These are phyloP conservation scores for Gelatoporia subvermispora DNA, from an alignment of 768 basidiomycete species.

Conservation along the genomic window DNA sequence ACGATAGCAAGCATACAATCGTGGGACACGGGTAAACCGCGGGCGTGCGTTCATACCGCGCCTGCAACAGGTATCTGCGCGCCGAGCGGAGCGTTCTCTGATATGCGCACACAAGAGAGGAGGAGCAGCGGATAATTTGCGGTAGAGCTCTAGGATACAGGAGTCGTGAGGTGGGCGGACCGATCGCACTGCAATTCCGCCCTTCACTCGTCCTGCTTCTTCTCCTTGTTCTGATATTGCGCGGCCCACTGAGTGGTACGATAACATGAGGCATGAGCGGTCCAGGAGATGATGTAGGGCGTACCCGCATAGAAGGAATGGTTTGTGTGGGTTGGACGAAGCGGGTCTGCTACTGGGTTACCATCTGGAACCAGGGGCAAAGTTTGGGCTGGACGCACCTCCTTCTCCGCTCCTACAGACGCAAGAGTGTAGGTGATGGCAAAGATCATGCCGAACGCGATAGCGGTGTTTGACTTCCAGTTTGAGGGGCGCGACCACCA, in stretches of 20 bases:
- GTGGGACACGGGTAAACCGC: no score
- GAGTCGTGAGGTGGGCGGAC: no score
- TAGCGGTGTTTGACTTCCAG: constrained; percentile 83
- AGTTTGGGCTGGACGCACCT: constrained; percentile 46
- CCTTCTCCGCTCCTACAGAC: constrained; percentile 69
- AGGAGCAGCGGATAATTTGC: no score
- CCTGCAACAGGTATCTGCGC: no score
- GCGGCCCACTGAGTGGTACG: constrained; percentile 41
- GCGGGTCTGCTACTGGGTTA: constrained; percentile 40
- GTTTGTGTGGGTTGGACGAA: constrained; percentile 54
- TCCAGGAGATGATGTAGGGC: constrained; percentile 20
- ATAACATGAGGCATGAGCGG: not conserved
- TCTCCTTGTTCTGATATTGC: constrained; percentile 37
- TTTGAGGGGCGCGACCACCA: constrained; percentile 94
- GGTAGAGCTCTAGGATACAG: no score
- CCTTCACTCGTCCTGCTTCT: constrained; percentile 9
- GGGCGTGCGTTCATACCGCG: no score
- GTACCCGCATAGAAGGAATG: constrained; percentile 77
- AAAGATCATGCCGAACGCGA: constrained; percentile 65
- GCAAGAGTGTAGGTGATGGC: constrained; percentile 64
- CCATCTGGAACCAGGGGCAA: not conserved
- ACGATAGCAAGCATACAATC: no score
- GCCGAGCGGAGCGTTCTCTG: no score
- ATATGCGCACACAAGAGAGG: no score
- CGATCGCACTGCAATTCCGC: not conserved